phyloP scores from a whole-genome alignment of 2,329 filamentous ascomycete genomes.

The Shiraia sp. region DNA sequence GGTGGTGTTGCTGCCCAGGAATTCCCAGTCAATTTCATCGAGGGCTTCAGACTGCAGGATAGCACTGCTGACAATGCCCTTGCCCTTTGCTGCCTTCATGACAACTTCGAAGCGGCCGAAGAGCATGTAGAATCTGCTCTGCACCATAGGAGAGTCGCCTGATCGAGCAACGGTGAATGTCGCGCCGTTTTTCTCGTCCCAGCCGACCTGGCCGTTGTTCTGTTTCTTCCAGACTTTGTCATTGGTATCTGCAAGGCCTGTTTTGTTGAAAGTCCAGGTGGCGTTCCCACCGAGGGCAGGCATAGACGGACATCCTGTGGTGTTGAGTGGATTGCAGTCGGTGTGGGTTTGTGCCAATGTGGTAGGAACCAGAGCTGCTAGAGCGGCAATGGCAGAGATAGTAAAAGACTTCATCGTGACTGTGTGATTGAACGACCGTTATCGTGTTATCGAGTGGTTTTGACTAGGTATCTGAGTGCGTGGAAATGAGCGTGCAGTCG shows the following conservation, averaged over 20 bases:
- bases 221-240: conserved; percentile 63
- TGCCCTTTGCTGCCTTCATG: conserved; percentile 53
- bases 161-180: conserved; percentile 71
- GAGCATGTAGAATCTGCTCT: conserved; percentile 62
- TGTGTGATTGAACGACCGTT: background rate
- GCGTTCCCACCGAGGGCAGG: conserved; percentile 68
- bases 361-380: conserved; percentile 47
- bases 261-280: conserved; percentile 57
- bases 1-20: conserved; percentile 43
- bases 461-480: background rate
- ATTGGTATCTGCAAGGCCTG: conserved; percentile 39
- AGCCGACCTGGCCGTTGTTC: conserved; percentile 67
- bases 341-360: conserved; percentile 74
- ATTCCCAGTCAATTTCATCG: conserved; percentile 60
- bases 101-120: conserved; percentile 57
- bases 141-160: conserved; percentile 76
- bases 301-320: conserved; percentile 68
- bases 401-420: conserved; percentile 37
- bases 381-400: conserved; percentile 42
- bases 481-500: conserved; percentile 36
- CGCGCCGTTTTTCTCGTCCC: conserved; percentile 64
- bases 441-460: conserved; percentile 8
- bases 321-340: conserved; percentile 75
- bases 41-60: conserved; percentile 57
- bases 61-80: conserved; percentile 55